A percentile compares a stretch with the other conserved stretches of the same genome.
phyloP scores from a whole-genome alignment of 768 basidiomycete genomes.

The Phallus indusiatus region DNA sequence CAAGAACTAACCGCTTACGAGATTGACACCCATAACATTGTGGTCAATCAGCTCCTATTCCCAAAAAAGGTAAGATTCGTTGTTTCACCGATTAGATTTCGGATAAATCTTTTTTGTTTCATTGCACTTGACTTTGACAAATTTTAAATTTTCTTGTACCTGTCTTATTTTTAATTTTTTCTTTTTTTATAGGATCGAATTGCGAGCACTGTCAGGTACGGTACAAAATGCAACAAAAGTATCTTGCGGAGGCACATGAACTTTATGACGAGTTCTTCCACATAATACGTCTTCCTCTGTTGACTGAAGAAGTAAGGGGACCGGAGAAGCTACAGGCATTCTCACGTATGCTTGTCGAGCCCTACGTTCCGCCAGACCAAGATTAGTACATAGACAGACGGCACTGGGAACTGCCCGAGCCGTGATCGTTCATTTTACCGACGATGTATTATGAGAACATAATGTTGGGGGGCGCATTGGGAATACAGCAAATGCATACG shows the following conservation, averaged over 20 bases:
- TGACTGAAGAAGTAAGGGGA: conserved; percentile 95
- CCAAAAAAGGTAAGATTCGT: conserved; percentile 61
- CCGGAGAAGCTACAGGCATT: conserved; percentile 90
- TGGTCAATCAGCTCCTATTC: conserved; percentile 95
- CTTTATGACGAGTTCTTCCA: conserved; percentile 99
- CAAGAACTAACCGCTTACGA: conserved; percentile 92
- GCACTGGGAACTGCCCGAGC: neutral
- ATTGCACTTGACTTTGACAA: neutral
- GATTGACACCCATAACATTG: conserved; percentile 98
- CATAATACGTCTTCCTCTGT: conserved; percentile 83
- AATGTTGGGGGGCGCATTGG: no score
- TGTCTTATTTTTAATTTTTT: no score
- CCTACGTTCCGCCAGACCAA: conserved; percentile 46
- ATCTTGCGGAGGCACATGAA: conserved; percentile 91
- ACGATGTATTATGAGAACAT: no score
- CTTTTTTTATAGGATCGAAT: conserved; percentile 55
- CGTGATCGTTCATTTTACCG: no score
- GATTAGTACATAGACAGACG: neutral
- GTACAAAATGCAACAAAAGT: conserved; percentile 98
- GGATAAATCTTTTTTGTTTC: neutral
- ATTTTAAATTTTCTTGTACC: neutral
- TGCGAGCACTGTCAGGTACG: conserved; percentile 95
- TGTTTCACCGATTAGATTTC: neutral
- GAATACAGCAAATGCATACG: no score
- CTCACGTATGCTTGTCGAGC: conserved; percentile 82